A percentile compares a stretch with the other conserved stretches of the same genome.
phyloP scores from a whole-genome alignment of 2,329 filamentous ascomycete species.

The Helotiales sp. region DNA sequence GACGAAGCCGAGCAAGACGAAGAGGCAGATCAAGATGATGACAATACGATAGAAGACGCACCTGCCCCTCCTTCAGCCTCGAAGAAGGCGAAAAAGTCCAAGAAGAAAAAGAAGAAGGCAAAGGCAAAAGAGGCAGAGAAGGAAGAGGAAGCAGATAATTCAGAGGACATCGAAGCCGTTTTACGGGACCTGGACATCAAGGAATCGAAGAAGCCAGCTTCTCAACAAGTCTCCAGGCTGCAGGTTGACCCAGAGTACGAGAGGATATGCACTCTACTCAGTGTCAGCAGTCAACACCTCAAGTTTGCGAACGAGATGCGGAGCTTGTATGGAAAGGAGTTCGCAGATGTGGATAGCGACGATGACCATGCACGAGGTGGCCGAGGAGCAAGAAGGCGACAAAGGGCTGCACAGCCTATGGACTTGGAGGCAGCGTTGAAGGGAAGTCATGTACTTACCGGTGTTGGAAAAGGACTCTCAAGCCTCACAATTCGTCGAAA shows the following conservation, averaged over 20 bases:
- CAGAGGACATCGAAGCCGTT: conserved; percentile 68
- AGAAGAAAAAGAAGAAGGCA: conserved; percentile 52
- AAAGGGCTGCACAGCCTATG: conserved; percentile 44
- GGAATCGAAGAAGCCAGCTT: conserved; percentile 1
- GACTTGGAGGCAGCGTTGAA: conserved; percentile 39
- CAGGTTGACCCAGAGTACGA: conserved; percentile 41
- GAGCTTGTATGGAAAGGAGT: conserved; percentile 65
- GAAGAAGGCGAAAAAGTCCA: conserved; percentile 57
- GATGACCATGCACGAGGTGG: conserved; percentile 41
- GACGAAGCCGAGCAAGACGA: conserved; percentile 40
- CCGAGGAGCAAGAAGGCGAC: conserved; percentile 42
- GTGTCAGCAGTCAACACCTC: conserved; percentile 70
- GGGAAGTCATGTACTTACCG: conserved; percentile 46
- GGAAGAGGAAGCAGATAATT: conserved; percentile 32
- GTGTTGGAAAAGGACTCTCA: conserved; percentile 56
- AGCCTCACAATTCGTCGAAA: conserved; percentile 62
- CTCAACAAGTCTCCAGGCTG: conserved; percentile 18
- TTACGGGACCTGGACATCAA: conserved; percentile 56
- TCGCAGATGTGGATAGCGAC: conserved; percentile 55
- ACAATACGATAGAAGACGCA: conserved; percentile 33
- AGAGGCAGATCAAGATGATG: conserved; percentile 32
- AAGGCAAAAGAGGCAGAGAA: conserved; percentile 30
- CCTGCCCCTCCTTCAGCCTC: conserved; percentile 12
- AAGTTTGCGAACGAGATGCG: conserved; percentile 93
- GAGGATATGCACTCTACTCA: conserved; percentile 53